Evolutionary conservation across 2,329 filamentous ascomycete genomes (phyloP).

Genomic region (Fusarium marasasianum): DNA sequence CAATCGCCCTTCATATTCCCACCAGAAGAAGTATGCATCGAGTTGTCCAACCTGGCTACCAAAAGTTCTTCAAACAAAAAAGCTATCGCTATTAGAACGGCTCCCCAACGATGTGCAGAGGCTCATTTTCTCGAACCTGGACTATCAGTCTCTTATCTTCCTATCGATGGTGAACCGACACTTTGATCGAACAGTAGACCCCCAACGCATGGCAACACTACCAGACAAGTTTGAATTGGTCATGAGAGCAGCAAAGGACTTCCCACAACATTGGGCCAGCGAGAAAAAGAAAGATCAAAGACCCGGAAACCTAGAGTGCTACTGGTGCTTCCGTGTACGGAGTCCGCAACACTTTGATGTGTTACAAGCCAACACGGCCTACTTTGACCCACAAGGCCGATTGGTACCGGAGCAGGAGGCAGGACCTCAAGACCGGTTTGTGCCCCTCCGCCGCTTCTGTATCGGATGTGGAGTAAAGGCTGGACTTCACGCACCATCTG

Average conservation of each 20-base stretch:
- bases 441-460: slow-evolving; percentile 52
- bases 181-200: slow-evolving; percentile 48
- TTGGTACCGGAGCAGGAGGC: slow-evolving; percentile 45
- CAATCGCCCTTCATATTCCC: slow-evolving; percentile 14
- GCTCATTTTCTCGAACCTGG: slow-evolving; percentile 49
- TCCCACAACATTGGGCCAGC: slow-evolving; percentile 51
- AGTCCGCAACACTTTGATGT: slow-evolving; percentile 52
- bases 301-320: slow-evolving; percentile 55
- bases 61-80: slow-evolving; percentile 15
- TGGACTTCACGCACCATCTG: slow-evolving; percentile 50
- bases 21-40: slow-evolving; percentile 8
- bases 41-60: slow-evolving; percentile 18
- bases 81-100: slow-evolving; percentile 45
- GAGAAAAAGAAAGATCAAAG: slow-evolving; percentile 50
- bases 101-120: slow-evolving; percentile 48
- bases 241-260: slow-evolving; percentile 54
- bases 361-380: slow-evolving; percentile 47
- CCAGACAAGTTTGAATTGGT: slow-evolving; percentile 53
- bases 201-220: slow-evolving; percentile 47
- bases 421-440: slow-evolving; percentile 41
- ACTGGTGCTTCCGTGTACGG: slow-evolving; percentile 54
- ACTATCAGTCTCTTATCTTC: slow-evolving; percentile 54
- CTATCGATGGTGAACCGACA: slow-evolving; percentile 50
- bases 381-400: slow-evolving; percentile 46
- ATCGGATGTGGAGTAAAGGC: slow-evolving; percentile 53